Percentiles rank a stretch among this genome's conserved stretches.
Conservation (phyloP, 2,329 filamentous ascomycete species). For the Colletotrichum tamarilloi region DNA sequence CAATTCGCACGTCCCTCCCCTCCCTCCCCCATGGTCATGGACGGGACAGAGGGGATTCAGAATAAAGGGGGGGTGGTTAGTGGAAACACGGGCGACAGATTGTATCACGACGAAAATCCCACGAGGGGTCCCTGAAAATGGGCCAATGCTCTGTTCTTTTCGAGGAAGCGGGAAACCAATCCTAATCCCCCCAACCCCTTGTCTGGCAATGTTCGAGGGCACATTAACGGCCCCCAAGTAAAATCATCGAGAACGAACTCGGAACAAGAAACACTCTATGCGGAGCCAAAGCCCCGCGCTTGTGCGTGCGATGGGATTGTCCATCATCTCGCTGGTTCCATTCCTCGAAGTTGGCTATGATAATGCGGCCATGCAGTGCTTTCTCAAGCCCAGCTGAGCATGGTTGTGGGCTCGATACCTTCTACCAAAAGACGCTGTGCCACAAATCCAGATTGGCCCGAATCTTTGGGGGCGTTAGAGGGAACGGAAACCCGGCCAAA, state of each 20-base stretch:
- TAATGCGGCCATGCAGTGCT: conserved; percentile 14
- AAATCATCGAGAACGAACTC: not conserved
- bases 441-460: not conserved
- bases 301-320: not conserved
- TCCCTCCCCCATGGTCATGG: no score
- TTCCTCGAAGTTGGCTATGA: not conserved
- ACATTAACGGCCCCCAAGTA: conserved; percentile 24
- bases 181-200: not conserved
- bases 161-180: not conserved
- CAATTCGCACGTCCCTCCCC: conserved; percentile 20
- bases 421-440: not conserved
- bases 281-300: conserved; percentile 3
- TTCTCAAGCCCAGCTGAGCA: not conserved
- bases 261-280: conserved; percentile 4
- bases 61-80: conserved; percentile 11
- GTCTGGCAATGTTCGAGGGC: conserved; percentile 22
- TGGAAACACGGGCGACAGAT: conserved; percentile 7
- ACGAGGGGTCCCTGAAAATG: conserved; percentile 15
- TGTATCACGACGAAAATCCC: conserved; percentile 1
- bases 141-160: not conserved
- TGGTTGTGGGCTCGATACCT: not conserved
- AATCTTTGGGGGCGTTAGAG: not conserved
- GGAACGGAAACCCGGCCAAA: conserved; percentile 10
- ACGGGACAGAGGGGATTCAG: not conserved
- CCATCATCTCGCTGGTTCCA: conserved; percentile 3